phyloP scores from a whole-genome alignment of 2,329 filamentous ascomycete species.

The Leptographium radiaticola region DNA sequence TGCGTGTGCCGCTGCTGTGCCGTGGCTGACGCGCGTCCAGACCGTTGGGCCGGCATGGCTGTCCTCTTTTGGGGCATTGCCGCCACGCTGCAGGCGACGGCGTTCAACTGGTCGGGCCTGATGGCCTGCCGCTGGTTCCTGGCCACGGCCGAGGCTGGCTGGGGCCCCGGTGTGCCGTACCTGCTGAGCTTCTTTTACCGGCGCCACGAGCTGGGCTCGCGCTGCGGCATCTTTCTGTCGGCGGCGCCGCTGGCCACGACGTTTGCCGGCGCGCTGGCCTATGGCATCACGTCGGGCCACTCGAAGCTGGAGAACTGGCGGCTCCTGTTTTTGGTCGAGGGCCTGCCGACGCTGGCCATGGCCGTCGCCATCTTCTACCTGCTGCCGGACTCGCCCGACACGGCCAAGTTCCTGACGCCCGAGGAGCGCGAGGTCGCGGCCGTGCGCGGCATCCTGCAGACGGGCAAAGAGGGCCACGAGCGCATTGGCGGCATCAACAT shows the following conservation, averaged over 20 bases:
- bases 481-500: constrained; percentile 30
- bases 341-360: constrained; percentile 43
- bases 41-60: constrained; percentile 16
- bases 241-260: constrained; percentile 53
- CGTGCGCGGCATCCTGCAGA: constrained; percentile 37
- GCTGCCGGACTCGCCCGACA: constrained; percentile 37
- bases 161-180: constrained; percentile 26
- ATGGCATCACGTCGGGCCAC: constrained; percentile 47
- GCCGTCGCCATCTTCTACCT: constrained; percentile 41
- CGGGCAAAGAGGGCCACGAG: constrained; percentile 33
- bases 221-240: constrained; percentile 59
- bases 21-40: constrained; percentile 2
- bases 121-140: constrained; percentile 27
- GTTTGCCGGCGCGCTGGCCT: constrained; percentile 52
- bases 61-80: constrained; percentile 18
- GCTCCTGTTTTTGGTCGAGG: constrained; percentile 52
- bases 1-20: background rate
- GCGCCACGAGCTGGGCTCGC: constrained; percentile 50
- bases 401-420: constrained; percentile 39
- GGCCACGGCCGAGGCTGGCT: constrained; percentile 30
- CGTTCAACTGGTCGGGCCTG: constrained; percentile 21
- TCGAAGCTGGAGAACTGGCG: constrained; percentile 49
- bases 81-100: constrained; percentile 19
- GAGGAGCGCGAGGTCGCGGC: constrained; percentile 46
- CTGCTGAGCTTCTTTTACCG: constrained; percentile 34